These are phyloP conservation scores for Rhamnella rubrinervis DNA, from an alignment of 331 rosid genomes.

Conservation along the genomic window DNA sequence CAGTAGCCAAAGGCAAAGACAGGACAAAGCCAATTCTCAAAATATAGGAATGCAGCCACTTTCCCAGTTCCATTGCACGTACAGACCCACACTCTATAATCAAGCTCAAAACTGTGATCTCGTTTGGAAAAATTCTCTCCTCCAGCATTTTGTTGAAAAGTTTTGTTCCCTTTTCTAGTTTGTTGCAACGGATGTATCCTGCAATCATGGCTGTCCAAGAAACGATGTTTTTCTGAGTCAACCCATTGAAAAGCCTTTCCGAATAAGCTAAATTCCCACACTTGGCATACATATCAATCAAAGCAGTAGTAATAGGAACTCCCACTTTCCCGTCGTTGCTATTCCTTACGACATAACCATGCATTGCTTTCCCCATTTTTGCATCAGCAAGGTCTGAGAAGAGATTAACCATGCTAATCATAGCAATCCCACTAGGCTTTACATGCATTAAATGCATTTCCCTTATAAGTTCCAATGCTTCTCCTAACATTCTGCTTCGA, in stretches of 20 bases:
- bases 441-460: constrained; percentile 42
- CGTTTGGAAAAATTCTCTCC: constrained; percentile 54
- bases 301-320: constrained; percentile 38
- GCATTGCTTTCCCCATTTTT: constrained; percentile 54
- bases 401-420: constrained; percentile 47
- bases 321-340: constrained; percentile 22
- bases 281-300: constrained; percentile 57
- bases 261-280: constrained; percentile 40
- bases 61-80: constrained; percentile 47
- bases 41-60: constrained; percentile 50
- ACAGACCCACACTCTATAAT: constrained; percentile 46
- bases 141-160: constrained; percentile 40
- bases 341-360: constrained; percentile 53
- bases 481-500: constrained; percentile 37
- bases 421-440: constrained; percentile 46
- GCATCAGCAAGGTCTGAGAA: constrained; percentile 36
- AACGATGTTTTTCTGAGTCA: constrained; percentile 36
- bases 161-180: constrained; percentile 33
- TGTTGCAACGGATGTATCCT: constrained; percentile 36
- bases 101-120: constrained; percentile 61
- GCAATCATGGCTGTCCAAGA: constrained; percentile 59
- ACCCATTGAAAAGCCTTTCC: constrained; percentile 39
- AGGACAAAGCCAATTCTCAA: constrained; percentile 48
- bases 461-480: constrained; percentile 45
- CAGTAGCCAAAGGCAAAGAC: constrained; percentile 54